Evolutionary conservation across 805 yeast species (phyloP), one percentile per base, ranked within the genome.

Genomic region (Metschnikowia baotianmanensis): DNA sequence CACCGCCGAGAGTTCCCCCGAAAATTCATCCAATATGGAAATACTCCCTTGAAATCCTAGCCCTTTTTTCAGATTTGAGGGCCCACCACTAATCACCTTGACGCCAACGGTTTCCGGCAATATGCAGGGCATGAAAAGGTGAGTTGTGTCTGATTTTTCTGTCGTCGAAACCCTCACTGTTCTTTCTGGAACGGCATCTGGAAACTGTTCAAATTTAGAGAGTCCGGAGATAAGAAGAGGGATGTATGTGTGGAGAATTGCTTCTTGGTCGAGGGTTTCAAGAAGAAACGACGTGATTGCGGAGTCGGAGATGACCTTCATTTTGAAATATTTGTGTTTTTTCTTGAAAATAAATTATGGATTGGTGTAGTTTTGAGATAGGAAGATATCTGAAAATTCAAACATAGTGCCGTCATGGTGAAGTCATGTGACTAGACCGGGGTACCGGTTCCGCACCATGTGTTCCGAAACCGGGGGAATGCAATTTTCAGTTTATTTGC

Each of bases 121-220:
- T 4, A 76, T 67, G n/a, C 83, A 75, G 3, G 85, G 83, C 87
- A 82, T 82, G 57, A 78, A 79, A 22, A 82, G 52, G 55, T 81
- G 85, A 1, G 74, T 65, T 3, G 76, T 48, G 40, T 62, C 68
- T 2, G 55, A 52, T 9, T 37, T 37, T 4, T 29, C 31, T 57
- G 46, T 64, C 59, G 32, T 69, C 56, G 48, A 75, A 57, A 21
- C 54, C 50, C 31, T 69, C 6, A 76, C 80, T 5, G 72, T 76
- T 51, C 86, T 61, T 28, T 72, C 77, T 3, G 86, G 86, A 3
- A 47, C 52, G 15, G 78, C 72, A 16, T 72, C 38, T 3, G 75
- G 76, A 47, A 75, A 70, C 2, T 56, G 23, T 11, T 69, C 53
- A 52, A 71, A 78, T n/a, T 59, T 64, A 5, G 37, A 24, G 37